phyloP scores from a whole-genome alignment of 2,329 filamentous ascomycete genomes.

The Dactylonectria macrodidyma region DNA sequence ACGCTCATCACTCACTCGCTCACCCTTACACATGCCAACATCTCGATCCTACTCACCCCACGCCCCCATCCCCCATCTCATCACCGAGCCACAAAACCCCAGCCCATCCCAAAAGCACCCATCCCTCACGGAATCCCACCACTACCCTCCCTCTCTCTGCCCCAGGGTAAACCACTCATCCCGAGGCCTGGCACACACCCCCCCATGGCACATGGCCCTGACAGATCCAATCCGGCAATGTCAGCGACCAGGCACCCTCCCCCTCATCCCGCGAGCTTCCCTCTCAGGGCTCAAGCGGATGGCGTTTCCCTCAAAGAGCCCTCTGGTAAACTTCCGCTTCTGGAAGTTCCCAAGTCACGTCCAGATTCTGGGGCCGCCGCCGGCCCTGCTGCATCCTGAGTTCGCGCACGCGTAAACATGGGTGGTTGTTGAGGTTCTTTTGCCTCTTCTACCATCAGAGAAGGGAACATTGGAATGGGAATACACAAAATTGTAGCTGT shows the following conservation, averaged over 20 bases:
- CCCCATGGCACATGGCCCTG: slow-evolving; percentile 13
- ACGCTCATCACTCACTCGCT: slow-evolving; percentile 11
- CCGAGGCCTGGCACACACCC: not conserved
- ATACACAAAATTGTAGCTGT: not conserved
- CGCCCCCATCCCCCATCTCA: slow-evolving; percentile 25
- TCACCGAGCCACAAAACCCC: slow-evolving; percentile 28
- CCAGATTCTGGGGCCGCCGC: not conserved
- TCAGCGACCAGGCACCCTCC: slow-evolving; percentile 11
- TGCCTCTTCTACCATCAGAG: not conserved
- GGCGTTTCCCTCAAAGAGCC: slow-evolving; percentile 15
- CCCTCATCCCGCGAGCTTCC: not conserved
- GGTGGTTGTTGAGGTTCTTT: not conserved
- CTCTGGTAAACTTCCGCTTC: slow-evolving; percentile 19
- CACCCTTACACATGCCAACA: slow-evolving; percentile 21
- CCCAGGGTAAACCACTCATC: not conserved
- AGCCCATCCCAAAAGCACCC: not conserved
- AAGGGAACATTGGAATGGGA: not conserved
- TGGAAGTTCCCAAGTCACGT: slow-evolving; percentile 29
- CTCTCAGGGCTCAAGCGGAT: slow-evolving; percentile 5
- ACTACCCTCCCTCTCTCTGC: slow-evolving; percentile 3
- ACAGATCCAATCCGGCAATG: slow-evolving; percentile 29
- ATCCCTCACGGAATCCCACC: slow-evolving; percentile 28
- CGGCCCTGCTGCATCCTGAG: not conserved
- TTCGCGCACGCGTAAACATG: slow-evolving; percentile 11
- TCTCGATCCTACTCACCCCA: slow-evolving; percentile 35